phyloP scores from a whole-genome alignment of 2,329 filamentous ascomycete genomes.

The Calonectria henricotiae region DNA sequence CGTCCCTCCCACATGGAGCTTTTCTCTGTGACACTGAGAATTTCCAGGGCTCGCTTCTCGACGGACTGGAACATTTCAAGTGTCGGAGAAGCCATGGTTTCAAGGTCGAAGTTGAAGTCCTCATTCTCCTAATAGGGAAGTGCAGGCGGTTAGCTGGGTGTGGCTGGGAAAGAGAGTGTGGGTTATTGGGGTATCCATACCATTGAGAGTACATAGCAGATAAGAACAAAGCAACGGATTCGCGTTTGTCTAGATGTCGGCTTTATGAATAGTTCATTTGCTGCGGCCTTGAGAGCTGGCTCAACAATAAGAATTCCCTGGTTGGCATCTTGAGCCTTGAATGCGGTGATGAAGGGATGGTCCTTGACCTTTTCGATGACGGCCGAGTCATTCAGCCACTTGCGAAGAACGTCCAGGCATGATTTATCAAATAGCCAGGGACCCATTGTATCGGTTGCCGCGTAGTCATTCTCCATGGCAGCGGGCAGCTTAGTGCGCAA shows the following conservation, averaged over 20 bases:
- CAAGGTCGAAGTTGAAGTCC: not conserved
- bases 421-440: conserved; percentile 14
- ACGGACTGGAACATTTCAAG: conserved; percentile 23
- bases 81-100: not conserved
- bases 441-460: not conserved
- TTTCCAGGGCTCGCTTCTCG: conserved; percentile 23
- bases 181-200: not conserved
- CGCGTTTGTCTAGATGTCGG: not conserved
- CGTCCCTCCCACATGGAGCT: conserved; percentile 26
- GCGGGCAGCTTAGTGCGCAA: not conserved
- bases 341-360: conserved; percentile 15
- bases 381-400: conserved; percentile 39
- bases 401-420: conserved; percentile 7
- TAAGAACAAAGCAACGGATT: not conserved
- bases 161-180: not conserved
- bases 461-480: not conserved
- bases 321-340: conserved; percentile 5
- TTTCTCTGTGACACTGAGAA: conserved; percentile 19
- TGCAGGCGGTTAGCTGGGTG: not conserved
- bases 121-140: not conserved
- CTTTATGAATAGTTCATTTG: conserved; percentile 8
- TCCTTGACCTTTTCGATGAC: conserved; percentile 36
- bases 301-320: not conserved
- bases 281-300: not conserved
- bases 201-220: conserved; percentile 10